A percentile compares a stretch with the other conserved stretches of the same genome.
Evolutionary conservation across 83 land plant genomes (phyloP).

Genomic region (Isoetes engelmannii): DNA sequence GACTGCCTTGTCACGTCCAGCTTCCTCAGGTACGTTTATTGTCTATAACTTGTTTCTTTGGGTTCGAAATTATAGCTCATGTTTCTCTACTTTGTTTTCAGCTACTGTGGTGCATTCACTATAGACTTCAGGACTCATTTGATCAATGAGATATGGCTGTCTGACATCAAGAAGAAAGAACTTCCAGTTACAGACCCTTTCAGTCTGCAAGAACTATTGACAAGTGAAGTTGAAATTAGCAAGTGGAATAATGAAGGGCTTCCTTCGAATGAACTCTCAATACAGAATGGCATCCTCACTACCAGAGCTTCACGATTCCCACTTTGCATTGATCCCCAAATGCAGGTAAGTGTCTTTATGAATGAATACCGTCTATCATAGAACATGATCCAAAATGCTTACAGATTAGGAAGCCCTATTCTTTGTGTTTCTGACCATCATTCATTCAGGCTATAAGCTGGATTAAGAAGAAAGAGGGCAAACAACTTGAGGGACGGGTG

Average conservation of each 20-base stretch:
- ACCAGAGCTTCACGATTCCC: constrained; percentile 39
- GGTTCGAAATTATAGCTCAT: neutral
- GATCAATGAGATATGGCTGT: constrained; percentile 27
- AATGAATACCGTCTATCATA: neutral
- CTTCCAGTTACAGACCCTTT: constrained; percentile 31
- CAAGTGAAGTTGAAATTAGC: constrained; percentile 40
- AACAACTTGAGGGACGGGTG: constrained; percentile 34
- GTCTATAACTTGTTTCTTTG: neutral
- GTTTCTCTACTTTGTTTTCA: constrained; percentile 5
- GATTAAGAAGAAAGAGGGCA: constrained; percentile 41
- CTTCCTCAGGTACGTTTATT: constrained; percentile 23
- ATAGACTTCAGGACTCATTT: constrained; percentile 29
- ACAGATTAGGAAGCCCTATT: neutral
- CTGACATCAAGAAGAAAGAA: constrained; percentile 15
- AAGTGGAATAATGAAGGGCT: constrained; percentile 41
- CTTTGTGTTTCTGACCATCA: too few relatives aligned
- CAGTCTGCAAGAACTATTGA: constrained; percentile 19
- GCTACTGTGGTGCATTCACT: constrained; percentile 39
- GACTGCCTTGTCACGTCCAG: constrained; percentile 38
- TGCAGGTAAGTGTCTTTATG: constrained; percentile 23
- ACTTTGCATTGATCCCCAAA: constrained; percentile 37
- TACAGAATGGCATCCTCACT: constrained; percentile 41
- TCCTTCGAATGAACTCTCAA: constrained; percentile 41
- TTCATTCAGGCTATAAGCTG: constrained; percentile 34
- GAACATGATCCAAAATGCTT: neutral